These are phyloP conservation scores for Candida alai DNA, from an alignment of 805 yeast genomes.

Conservation along the genomic window DNA sequence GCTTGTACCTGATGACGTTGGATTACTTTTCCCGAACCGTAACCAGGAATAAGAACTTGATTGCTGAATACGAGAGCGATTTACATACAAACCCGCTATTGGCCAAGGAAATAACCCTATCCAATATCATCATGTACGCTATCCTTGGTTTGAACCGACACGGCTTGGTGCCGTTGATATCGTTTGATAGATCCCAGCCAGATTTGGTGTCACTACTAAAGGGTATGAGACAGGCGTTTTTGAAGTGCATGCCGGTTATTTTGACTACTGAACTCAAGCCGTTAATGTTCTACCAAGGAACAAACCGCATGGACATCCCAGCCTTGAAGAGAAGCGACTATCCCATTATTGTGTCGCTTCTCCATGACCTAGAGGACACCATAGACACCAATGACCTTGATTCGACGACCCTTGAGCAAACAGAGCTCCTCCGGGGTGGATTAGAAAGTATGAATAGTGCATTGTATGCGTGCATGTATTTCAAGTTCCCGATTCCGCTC, in stretches of 20 bases:
- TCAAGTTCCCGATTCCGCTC: constrained; percentile 29
- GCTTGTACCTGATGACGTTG: constrained; percentile 5
- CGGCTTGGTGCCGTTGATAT: constrained; percentile 24
- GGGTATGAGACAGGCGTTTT: constrained; percentile 13
- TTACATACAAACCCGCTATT: not conserved
- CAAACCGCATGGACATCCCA: not conserved
- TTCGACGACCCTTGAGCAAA: not conserved
- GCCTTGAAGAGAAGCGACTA: not conserved
- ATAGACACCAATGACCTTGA: not conserved
- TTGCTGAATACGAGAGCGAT: not conserved
- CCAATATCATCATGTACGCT: constrained; percentile 23
- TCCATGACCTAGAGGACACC: not conserved
- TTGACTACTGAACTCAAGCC: constrained; percentile 4
- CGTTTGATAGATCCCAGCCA: constrained; percentile 15
- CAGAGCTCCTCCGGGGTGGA: not conserved
- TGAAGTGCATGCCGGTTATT: constrained; percentile 5
- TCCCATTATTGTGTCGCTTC: constrained; percentile 7
- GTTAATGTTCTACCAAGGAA: constrained; percentile 4
- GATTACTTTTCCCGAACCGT: constrained; percentile 5
- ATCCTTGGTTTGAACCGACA: constrained; percentile 32
- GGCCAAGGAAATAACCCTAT: constrained; percentile 16
- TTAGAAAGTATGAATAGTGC: not conserved
- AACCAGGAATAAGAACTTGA: not conserved
- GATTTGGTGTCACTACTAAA: constrained; percentile 20
- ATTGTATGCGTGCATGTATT: not conserved